phyloP scores from a whole-genome alignment of 306 rosid species.

The Quercus wislizeni region DNA sequence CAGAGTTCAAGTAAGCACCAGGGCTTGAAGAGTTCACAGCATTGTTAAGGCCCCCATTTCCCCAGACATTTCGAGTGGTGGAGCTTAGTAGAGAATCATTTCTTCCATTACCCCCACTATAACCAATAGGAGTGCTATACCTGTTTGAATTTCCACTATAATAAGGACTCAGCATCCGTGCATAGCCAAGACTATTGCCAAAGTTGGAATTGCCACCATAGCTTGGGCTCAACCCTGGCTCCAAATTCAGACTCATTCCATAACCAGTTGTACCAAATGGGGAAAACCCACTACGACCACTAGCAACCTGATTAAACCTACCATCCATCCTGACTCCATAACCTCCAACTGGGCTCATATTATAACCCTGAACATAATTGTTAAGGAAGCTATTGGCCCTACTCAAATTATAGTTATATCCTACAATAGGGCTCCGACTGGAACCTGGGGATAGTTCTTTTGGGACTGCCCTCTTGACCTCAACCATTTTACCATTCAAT shows the following conservation, averaged over 20 bases:
- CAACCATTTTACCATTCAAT: conserved; percentile 91
- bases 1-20: conserved; percentile 61
- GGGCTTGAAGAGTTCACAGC: conserved; percentile 46
- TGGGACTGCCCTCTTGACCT: conserved; percentile 94
- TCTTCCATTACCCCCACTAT: conserved; percentile 60
- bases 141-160: conserved; percentile 66
- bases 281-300: conserved; percentile 68
- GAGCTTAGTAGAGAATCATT: conserved; percentile 62
- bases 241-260: conserved; percentile 80
- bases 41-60: conserved; percentile 58
- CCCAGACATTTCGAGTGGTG: conserved; percentile 81
- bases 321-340: conserved; percentile 83
- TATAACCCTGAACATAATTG: conserved; percentile 72
- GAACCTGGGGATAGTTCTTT: conserved; percentile 87
- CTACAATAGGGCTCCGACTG: conserved; percentile 63
- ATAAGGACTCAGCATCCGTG: conserved; percentile 65
- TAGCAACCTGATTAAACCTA: conserved; percentile 72
- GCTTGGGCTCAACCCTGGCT: conserved; percentile 69
- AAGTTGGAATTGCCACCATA: conserved; percentile 64
- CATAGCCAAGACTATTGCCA: conserved; percentile 73
- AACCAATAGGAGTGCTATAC: conserved; percentile 72
- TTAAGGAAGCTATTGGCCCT: conserved; percentile 64
- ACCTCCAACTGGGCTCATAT: conserved; percentile 80
- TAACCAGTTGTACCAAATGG: conserved; percentile 65
- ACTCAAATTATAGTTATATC: conserved; percentile 64